Base-by-base conservation (phyloP, 1,284 basidiomycete species). In the Ustilago curta region DNA sequence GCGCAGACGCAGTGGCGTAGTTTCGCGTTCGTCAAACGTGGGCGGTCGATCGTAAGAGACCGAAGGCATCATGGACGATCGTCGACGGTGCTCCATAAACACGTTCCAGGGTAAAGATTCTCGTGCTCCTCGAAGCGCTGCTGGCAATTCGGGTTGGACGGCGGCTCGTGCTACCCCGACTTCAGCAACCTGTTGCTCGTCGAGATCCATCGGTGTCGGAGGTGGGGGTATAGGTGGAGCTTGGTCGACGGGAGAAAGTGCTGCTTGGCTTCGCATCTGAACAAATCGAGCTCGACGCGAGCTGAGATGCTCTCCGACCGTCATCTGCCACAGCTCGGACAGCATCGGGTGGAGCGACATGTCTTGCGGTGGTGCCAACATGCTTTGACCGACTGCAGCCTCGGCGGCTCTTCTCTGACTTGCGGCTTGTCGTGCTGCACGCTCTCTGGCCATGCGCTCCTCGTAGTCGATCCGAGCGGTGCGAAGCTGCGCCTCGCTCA, bases 31-130 rank as follows among this genome's bases (percentile, higher is more conserved):
- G 12, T 67, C 59, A 16, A 70, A 59, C 0, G 62, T 54, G 2
- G 53, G 42, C 0, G 69, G 61, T 51, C 57, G 50, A 12, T 73
- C 70, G 47, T 69, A 60, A 0, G 71, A 74, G 19, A 66, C 37
- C 4, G 71, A 74, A 4, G 61, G 71, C 61, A 74, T 32, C 71
- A 69, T 65, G 21, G 71, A 74, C 4, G 71, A 74, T 4, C 71
- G 43, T 40, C 73, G 47, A 21, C 73, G 64, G 3, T 65, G 64
- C 49, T 71, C 69, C 57, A 64, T 60, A 16, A 68, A 70, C 0
- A 69, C 43, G 43, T 76, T 71, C 73, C 73, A 76, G 3, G 73
- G 73, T 4, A 76, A 51, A 12, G 70, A 69, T 11, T 70, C 71
- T 29, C 62, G 42, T 0, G 65, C 47, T 5, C 70, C 70, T 31